Evolutionary conservation across 1,284 basidiomycete species (phyloP).

Genomic region (Ganoderma boninense): DNA sequence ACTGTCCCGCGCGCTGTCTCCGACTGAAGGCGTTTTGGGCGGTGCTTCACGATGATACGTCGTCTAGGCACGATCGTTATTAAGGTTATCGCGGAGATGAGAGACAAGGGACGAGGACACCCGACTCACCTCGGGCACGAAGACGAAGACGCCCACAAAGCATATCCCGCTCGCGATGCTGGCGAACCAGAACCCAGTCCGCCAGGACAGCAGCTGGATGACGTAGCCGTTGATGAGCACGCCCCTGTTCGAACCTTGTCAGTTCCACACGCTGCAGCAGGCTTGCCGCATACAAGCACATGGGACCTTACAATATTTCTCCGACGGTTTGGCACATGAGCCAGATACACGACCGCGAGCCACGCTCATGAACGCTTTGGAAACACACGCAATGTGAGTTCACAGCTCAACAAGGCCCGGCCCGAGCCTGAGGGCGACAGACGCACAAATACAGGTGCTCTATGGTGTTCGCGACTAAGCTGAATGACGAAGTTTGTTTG

Average conservation of each 20-base stretch:
- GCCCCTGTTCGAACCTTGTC: conserved; percentile 30
- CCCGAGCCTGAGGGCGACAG: too few species aligned
- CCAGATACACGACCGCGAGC: conserved; percentile 40
- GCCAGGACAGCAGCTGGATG: conserved; percentile 50
- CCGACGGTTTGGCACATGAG: conserved; percentile 50
- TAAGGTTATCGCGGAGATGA: too few species aligned
- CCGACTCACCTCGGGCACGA: conserved; percentile 49
- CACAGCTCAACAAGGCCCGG: conserved; percentile 51
- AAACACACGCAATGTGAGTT: conserved; percentile 41
- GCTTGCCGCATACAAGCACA: neutral
- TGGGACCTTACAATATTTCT: conserved; percentile 47
- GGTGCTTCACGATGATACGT: too few species aligned
- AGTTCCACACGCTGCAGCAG: conserved; percentile 5
- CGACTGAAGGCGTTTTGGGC: too few species aligned
- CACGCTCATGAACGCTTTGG: conserved; percentile 26
- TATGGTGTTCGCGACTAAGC: conserved; percentile 52
- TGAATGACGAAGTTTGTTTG: too few species aligned
- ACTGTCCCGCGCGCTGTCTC: too few species aligned
- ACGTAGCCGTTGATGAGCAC: conserved; percentile 52
- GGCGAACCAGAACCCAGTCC: conserved; percentile 54
- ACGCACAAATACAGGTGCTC: conserved; percentile 52
- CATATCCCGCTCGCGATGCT: conserved; percentile 49
- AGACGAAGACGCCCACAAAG: conserved; percentile 48
- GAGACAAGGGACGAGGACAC: neutral
- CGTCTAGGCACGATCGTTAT: too few species aligned